These are phyloP conservation scores for Rhododendron molle DNA, from an alignment of 148 eudicot species.

Conservation along the genomic window DNA sequence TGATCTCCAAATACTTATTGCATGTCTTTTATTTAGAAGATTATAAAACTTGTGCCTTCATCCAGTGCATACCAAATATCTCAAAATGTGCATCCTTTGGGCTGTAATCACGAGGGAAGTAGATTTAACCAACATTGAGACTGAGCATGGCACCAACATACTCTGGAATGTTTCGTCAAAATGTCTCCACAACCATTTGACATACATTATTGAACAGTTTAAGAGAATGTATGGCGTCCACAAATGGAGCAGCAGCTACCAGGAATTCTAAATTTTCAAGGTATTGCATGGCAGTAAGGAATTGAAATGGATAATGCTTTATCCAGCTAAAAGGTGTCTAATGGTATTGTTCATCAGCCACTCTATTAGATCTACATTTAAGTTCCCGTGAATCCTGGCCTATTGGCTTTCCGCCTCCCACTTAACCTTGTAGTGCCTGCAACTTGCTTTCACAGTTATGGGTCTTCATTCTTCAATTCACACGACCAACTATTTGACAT, in stretches of 20 bases:
- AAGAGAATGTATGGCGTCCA: not conserved
- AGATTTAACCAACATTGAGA: not conserved
- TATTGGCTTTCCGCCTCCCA: not conserved
- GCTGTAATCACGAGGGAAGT: not conserved
- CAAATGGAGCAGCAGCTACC: not conserved
- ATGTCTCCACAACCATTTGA: not conserved
- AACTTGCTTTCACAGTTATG: not conserved
- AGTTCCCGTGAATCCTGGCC: not conserved
- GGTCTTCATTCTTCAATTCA: conserved; percentile 1
- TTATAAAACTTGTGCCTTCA: not conserved
- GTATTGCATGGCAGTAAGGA: not conserved
- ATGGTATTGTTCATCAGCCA: not conserved
- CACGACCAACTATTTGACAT: not conserved
- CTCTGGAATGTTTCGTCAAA: not conserved
- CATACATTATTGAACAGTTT: too few species aligned
- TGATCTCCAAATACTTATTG: not conserved
- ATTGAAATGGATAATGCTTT: not conserved
- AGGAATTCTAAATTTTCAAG: not conserved
- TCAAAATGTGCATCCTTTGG: not conserved
- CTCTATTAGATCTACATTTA: not conserved
- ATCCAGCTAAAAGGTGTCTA: not conserved
- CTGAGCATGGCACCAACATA: not conserved
- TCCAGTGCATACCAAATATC: not conserved
- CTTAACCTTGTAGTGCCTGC: not conserved
- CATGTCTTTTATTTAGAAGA: not conserved